phyloP scores from a whole-genome alignment of 441 rosid genomes.

The Adansonia madagascariensis region DNA sequence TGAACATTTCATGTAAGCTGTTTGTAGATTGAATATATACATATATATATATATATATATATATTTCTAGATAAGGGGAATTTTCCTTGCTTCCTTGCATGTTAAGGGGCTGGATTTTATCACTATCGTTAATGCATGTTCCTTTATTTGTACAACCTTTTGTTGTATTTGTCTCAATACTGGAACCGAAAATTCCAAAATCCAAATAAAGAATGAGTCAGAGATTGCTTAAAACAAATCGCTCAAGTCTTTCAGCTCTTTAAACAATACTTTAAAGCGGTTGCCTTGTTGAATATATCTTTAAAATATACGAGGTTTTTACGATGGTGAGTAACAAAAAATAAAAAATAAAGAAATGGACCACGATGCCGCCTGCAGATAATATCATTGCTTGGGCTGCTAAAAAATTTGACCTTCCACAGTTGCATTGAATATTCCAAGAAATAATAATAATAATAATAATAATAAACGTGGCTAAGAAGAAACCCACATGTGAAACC shows the following conservation, averaged over 20 bases:
- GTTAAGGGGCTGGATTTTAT: background rate
- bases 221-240: background rate
- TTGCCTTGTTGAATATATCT: background rate
- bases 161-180: background rate
- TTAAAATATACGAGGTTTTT: background rate
- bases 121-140: background rate
- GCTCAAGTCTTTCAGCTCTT: background rate
- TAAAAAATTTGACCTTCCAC: slow-evolving; percentile 2
- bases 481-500: slow-evolving; percentile 24
- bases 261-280: background rate
- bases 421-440: slow-evolving; percentile 24
- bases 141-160: background rate
- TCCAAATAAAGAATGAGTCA: background rate
- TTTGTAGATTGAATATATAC: slow-evolving; percentile 13
- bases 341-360: background rate
- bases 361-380: too few species aligned
- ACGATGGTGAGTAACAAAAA: background rate
- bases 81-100: background rate
- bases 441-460: slow-evolving; percentile 24
- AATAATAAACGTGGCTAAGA: slow-evolving; percentile 6
- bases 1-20: background rate
- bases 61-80: background rate
- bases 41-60: background rate
- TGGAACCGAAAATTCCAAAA: background rate
- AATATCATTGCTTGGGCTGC: background rate